A percentile compares a stretch with the other conserved stretches of the same genome.
phyloP scores from a whole-genome alignment of 768 basidiomycete species.

The Favolaschia claudopus region DNA sequence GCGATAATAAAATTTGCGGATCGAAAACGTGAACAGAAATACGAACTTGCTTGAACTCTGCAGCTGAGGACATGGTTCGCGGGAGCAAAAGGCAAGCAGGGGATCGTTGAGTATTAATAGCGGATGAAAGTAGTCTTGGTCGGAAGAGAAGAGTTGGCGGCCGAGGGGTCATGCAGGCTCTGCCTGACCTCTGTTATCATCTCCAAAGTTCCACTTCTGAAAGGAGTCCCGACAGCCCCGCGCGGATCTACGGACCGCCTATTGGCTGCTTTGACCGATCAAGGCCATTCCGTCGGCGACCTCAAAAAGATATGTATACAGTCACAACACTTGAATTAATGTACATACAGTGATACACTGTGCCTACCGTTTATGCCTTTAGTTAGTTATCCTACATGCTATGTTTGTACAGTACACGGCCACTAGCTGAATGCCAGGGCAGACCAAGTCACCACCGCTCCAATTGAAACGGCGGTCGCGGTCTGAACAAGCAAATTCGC shows the following conservation, averaged over 20 bases:
- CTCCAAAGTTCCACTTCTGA: too few species aligned
- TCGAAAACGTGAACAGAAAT: conserved; percentile 26
- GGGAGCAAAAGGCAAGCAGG: background rate
- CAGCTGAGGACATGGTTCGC: conserved; percentile 33
- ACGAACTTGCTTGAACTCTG: conserved; percentile 42
- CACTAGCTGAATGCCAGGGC: conserved; percentile 68
- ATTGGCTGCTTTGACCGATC: background rate
- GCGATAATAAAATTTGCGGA: conserved; percentile 24
- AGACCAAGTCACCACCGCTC: conserved; percentile 77
- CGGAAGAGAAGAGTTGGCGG: background rate
- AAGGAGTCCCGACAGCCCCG: conserved; percentile 6
- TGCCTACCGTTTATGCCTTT: too few species aligned
- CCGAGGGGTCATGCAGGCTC: background rate
- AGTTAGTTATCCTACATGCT: conserved; percentile 13
- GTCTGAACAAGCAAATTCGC: conserved; percentile 60
- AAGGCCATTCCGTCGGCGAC: conserved; percentile 1
- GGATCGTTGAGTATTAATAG: background rate
- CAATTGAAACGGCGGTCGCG: conserved; percentile 67
- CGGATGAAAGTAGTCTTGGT: background rate
- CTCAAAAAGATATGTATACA: background rate
- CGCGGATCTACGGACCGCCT: background rate
- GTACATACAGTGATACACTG: conserved; percentile 7
- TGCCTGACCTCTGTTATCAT: conserved; percentile 2
- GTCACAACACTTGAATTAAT: background rate
- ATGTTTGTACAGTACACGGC: background rate